Conservation (phyloP, 306 rosid species). For the Argentina anserina region DNA sequence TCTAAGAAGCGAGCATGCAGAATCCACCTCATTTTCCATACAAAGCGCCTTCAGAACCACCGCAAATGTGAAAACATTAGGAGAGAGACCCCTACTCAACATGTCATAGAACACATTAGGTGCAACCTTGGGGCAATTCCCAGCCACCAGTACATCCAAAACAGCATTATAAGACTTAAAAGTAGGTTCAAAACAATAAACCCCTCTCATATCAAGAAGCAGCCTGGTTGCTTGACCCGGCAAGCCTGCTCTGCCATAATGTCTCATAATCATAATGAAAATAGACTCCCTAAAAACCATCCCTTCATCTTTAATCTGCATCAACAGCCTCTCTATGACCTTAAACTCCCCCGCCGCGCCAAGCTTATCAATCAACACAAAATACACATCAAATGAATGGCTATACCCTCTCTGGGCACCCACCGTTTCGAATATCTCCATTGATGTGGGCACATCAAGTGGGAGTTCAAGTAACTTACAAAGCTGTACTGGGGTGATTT, state of each 20-base stretch:
- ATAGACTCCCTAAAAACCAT: constrained; percentile 64
- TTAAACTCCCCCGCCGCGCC: constrained; percentile 69
- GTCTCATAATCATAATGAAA: constrained; percentile 66
- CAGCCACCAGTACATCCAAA: constrained; percentile 59
- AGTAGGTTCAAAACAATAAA: constrained; percentile 63
- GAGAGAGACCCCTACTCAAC: constrained; percentile 73
- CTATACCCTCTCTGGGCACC: constrained; percentile 69
- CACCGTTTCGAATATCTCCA: constrained; percentile 65
- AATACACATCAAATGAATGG: constrained; percentile 67
- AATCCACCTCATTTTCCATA: constrained; percentile 69
- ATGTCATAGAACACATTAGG: constrained; percentile 81
- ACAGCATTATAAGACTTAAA: constrained; percentile 79
- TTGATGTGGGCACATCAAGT: constrained; percentile 63
- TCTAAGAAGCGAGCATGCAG: constrained; percentile 76
- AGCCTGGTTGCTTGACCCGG: constrained; percentile 90
- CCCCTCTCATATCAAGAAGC: constrained; percentile 74
- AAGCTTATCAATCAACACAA: constrained; percentile 64
- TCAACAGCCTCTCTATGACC: constrained; percentile 55
- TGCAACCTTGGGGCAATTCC: constrained; percentile 64
- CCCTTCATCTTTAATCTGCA: constrained; percentile 76
- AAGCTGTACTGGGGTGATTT: constrained; percentile 67
- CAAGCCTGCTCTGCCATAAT: constrained; percentile 65
- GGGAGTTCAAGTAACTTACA: constrained; percentile 68
- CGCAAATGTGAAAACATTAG: constrained; percentile 66
- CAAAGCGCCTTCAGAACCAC: constrained; percentile 81